Evolutionary conservation across 2,329 filamentous ascomycete genomes (phyloP).

Genomic region (Claviceps pusilla): DNA sequence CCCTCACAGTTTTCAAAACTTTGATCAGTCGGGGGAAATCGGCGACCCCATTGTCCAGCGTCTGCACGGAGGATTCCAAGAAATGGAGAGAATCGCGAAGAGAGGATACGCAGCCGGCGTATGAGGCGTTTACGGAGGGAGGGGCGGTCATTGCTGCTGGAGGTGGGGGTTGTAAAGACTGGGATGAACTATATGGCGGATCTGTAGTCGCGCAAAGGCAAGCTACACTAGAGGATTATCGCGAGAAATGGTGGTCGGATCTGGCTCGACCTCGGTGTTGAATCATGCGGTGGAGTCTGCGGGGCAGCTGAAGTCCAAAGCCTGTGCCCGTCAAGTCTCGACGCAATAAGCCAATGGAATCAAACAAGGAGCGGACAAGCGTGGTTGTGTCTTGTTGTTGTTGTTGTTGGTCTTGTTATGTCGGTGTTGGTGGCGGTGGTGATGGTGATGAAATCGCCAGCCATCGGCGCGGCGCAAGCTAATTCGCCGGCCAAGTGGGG

Average conservation of each 20-base stretch:
- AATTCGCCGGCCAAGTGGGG: too few species aligned
- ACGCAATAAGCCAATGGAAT: too few species aligned
- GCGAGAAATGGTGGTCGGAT: neutral
- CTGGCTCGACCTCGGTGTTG: neutral
- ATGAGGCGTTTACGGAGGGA: constrained; percentile 21
- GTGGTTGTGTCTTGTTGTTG: too few species aligned
- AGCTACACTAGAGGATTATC: neutral
- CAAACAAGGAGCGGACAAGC: too few species aligned
- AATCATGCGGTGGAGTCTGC: neutral
- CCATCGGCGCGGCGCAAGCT: too few species aligned
- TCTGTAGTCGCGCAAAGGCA: neutral
- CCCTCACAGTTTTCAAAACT: constrained; percentile 43
- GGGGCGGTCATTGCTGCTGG: constrained; percentile 8
- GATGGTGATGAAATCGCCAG: too few species aligned
- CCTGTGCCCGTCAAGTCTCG: too few species aligned
- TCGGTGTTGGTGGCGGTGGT: too few species aligned
- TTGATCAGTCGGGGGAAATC: constrained; percentile 42
- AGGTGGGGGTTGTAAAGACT: neutral
- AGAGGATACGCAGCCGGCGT: constrained; percentile 44
- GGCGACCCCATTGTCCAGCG: constrained; percentile 38
- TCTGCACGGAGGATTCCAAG: constrained; percentile 44
- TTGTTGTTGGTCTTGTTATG: too few species aligned
- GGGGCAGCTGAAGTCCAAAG: neutral
- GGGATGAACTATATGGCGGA: neutral
- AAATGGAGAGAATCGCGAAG: constrained; percentile 45